phyloP scores from a whole-genome alignment of 169 alveolate genomes.

The Cryptosporidium sp. region DNA sequence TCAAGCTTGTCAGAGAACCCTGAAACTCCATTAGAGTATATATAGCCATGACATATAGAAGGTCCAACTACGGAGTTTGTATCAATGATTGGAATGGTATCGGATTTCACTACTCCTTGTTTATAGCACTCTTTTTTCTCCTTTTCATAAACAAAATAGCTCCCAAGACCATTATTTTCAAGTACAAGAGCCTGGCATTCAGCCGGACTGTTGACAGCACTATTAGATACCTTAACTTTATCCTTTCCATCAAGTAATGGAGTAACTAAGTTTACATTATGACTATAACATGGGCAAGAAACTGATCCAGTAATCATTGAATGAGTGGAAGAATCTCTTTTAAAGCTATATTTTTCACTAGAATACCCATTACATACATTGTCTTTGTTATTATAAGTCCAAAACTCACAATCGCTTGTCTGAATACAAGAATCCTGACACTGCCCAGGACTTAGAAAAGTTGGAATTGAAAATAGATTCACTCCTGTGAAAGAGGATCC shows the following conservation, averaged over 20 bases:
- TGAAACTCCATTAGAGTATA: constrained; percentile 29
- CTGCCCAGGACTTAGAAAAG: constrained; percentile 72
- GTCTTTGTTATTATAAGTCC: constrained; percentile 53
- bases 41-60: constrained; percentile 51
- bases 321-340: constrained; percentile 48
- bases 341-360: constrained; percentile 58
- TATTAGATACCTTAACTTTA: constrained; percentile 5
- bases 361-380: constrained; percentile 68
- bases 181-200: constrained; percentile 70
- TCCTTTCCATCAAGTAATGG: constrained; percentile 1
- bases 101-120: constrained; percentile 45
- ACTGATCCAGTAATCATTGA: constrained; percentile 67
- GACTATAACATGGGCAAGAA: constrained; percentile 69
- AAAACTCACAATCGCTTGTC: constrained; percentile 61
- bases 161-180: constrained; percentile 34
- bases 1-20: constrained; percentile 4
- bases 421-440: constrained; percentile 59
- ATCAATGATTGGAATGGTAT: constrained; percentile 24
- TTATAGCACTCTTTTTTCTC: constrained; percentile 34
- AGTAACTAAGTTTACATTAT: constrained; percentile 60
- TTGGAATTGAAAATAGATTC: constrained; percentile 58
- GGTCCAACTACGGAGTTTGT: constrained; percentile 64
- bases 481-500: constrained; percentile 64
- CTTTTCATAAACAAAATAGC: constrained; percentile 44
- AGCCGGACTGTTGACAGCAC: constrained; percentile 11